Evolutionary conservation across 805 yeast genomes (phyloP).

Genomic region (Candida verbasci): DNA sequence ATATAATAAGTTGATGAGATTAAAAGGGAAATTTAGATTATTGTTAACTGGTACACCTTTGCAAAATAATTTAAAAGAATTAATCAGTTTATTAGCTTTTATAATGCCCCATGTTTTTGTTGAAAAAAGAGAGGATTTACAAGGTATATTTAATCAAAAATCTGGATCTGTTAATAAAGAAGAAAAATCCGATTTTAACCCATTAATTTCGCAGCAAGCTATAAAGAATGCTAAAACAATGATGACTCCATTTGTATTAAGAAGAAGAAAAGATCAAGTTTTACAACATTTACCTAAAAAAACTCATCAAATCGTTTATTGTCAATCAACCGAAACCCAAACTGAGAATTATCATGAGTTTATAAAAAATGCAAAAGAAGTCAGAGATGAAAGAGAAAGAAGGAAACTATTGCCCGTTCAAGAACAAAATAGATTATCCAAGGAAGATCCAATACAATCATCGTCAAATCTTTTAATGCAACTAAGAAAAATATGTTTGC

Average conservation of each 20-base stretch:
- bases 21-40: conserved; percentile 79
- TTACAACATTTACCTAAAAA: conserved; percentile 84
- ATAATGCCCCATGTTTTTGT: conserved; percentile 81
- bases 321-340: conserved; percentile 60
- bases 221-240: conserved; percentile 89
- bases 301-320: conserved; percentile 55
- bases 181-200: conserved; percentile 44
- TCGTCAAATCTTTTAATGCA: conserved; percentile 78
- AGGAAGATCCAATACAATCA: conserved; percentile 30
- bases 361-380: conserved; percentile 40
- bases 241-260: conserved; percentile 96
- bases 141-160: conserved; percentile 80
- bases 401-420: conserved; percentile 33
- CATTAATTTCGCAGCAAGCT: conserved; percentile 85
- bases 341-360: conserved; percentile 56
- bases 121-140: conserved; percentile 77
- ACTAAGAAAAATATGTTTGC: conserved; percentile 87
- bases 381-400: conserved; percentile 40
- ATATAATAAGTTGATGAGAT: conserved; percentile 78
- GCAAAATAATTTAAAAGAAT: conserved; percentile 87
- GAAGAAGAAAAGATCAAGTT: conserved; percentile 91
- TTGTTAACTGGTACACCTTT: conserved; percentile 95
- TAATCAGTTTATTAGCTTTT: conserved; percentile 85
- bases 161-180: conserved; percentile 39
- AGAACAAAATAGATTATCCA: conserved; percentile 30